Conservation (phyloP, 2,329 filamentous ascomycete species). For the Calycina herbarum region DNA sequence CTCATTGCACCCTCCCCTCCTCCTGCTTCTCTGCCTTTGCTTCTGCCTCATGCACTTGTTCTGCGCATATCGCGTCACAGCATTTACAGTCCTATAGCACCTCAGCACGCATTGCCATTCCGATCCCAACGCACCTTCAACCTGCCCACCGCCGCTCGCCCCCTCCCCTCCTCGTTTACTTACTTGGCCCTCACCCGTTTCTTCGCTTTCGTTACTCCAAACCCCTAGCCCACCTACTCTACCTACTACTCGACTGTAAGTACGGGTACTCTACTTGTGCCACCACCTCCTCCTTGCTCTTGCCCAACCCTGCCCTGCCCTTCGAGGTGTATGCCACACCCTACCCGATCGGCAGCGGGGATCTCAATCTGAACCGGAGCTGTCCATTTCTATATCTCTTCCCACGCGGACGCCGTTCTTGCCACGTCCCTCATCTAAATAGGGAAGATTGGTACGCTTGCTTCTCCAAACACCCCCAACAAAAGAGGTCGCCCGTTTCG, state of each 20-base stretch:
- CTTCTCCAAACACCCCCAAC: neutral
- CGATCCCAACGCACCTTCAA: neutral
- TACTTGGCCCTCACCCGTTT: neutral
- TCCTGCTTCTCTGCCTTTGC: neutral
- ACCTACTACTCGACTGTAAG: neutral
- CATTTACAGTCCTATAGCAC: constrained; percentile 8
- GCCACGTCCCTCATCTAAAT: constrained; percentile 6
- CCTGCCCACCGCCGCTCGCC: constrained; percentile 13
- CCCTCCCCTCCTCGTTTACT: constrained; percentile 12
- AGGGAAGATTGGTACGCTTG: neutral
- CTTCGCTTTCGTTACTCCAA: constrained; percentile 14
- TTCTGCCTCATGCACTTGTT: constrained; percentile 11
- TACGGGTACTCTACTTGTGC: neutral
- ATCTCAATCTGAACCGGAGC: constrained; percentile 19
- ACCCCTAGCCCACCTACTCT: constrained; percentile 13
- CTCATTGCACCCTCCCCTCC: neutral
- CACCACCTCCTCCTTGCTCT: constrained; percentile 6
- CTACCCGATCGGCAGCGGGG: constrained; percentile 13
- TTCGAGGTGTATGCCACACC: constrained; percentile 22
- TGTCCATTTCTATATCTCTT: constrained; percentile 25
- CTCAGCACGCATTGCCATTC: neutral
- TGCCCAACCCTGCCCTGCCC: constrained; percentile 19
- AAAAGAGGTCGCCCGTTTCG: constrained; percentile 13
- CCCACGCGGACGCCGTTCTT: constrained; percentile 16
- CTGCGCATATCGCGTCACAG: constrained; percentile 13